phyloP scores from a whole-genome alignment of 2,329 filamentous ascomycete genomes.

The Fusarium duplospermum region DNA sequence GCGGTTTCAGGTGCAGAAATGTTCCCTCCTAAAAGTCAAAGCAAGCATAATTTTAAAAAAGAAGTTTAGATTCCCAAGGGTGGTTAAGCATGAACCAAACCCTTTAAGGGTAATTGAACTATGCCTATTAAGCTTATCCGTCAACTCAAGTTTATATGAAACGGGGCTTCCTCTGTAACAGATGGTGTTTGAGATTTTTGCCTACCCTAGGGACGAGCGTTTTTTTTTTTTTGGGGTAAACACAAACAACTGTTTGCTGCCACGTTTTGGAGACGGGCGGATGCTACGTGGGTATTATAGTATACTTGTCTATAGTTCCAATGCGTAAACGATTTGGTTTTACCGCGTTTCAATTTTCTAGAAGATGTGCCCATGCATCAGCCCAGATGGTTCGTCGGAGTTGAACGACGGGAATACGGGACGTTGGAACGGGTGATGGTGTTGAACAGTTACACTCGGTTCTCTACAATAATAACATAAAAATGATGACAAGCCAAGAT shows the following conservation, averaged over 20 bases:
- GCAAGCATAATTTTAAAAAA: slow-evolving; percentile 1
- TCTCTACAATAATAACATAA: not conserved
- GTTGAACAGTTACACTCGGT: not conserved
- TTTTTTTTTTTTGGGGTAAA: not conserved
- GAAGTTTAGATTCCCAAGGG: not conserved
- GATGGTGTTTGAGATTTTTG: slow-evolving; percentile 9
- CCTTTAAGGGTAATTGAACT: not conserved
- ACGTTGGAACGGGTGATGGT: not conserved
- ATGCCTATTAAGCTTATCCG: not conserved
- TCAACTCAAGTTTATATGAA: not conserved
- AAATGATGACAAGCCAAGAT: not conserved
- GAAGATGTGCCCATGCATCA: not conserved
- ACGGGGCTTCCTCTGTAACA: slow-evolving; percentile 4
- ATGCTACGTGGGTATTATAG: not conserved
- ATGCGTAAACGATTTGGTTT: not conserved
- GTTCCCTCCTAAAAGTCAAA: not conserved
- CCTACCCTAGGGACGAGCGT: slow-evolving; percentile 16
- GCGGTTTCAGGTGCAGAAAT: not conserved
- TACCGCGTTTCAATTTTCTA: not conserved
- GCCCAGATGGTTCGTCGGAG: not conserved
- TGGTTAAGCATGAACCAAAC: not conserved
- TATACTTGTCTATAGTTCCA: not conserved
- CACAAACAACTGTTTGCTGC: not conserved
- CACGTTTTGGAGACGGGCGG: not conserved
- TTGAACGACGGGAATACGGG: not conserved